Base-by-base conservation (phyloP, 2,329 filamentous ascomycete genomes). In the Arachnomyces sp. region DNA sequence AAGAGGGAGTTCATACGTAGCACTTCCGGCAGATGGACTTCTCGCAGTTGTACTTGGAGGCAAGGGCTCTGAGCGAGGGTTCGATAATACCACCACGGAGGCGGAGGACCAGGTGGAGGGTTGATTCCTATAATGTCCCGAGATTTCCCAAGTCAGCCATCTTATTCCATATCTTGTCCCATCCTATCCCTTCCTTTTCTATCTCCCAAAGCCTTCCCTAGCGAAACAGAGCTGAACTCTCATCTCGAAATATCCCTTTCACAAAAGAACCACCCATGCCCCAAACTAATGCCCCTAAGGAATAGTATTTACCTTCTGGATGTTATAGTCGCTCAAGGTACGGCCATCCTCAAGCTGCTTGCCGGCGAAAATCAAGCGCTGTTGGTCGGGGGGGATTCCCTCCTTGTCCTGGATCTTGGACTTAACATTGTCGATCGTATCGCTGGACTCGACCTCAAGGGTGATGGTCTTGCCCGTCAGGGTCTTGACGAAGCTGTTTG, bases 1-100 rank as follows among this genome's bases (percentile, higher is more conserved):
- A 25, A 25, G 21, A 32, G 37, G 12, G 36, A 44, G 34, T 43
- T 82, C 84, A 61, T 82, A 92, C 87, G 75, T 96, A 96, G 85
- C 92, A 98, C 86, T 98, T 96, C 80, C 92, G 90, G 87, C 92
- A 96, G 75, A 96, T 95, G 84, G 90, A 90, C 84, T 95, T 95
- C 59, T 96, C 92, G 85, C 90, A 96, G 84, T 98, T 96, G 82
- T 93, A 96, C 81, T 95, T 95, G 78, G 84, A 89, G 67, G 90
- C 90, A 53, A 96, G 83, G 58, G 87, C 90, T 84, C 96, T 96
- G 63, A 96, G 83, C 63, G 89, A 95, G 62, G 92, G 92, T 81
- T 96, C 90, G 65, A 95, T 95, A 18, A 75, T 77, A 64, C 86
- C 86, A 72, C 86, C 86, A 68, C 86, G 86, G 4, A 92, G 84